These are phyloP conservation scores for Chlorencoelia australis DNA, from an alignment of 2,329 filamentous ascomycete species.

Conservation along the genomic window DNA sequence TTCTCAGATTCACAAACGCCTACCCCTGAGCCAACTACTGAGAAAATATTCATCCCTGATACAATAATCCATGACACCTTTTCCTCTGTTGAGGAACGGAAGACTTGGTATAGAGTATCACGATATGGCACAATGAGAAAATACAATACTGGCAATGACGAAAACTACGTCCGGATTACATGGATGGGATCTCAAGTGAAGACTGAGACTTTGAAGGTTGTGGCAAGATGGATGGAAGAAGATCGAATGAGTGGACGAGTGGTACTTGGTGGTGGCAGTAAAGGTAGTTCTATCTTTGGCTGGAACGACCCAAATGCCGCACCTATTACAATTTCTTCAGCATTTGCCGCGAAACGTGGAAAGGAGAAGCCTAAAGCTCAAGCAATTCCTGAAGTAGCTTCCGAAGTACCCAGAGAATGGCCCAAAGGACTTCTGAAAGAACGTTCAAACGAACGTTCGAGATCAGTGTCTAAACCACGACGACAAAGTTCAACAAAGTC, in stretches of 20 bases:
- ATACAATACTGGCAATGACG: constrained; percentile 46
- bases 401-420: constrained; percentile 21
- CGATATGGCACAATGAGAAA: constrained; percentile 48
- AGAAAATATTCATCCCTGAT: constrained; percentile 23
- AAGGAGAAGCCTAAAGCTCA: constrained; percentile 12
- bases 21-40: constrained; percentile 10
- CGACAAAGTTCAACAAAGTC: constrained; percentile 16
- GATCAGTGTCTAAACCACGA: constrained; percentile 13
- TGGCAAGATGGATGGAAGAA: constrained; percentile 57
- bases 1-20: constrained; percentile 18
- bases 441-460: constrained; percentile 13
- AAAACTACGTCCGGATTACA: constrained; percentile 47
- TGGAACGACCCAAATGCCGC: constrained; percentile 46
- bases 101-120: constrained; percentile 55
- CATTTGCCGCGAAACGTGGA: constrained; percentile 15
- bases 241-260: constrained; percentile 46
- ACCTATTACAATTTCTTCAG: constrained; percentile 36
- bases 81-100: constrained; percentile 45
- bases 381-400: constrained; percentile 1
- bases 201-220: constrained; percentile 44
- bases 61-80: constrained; percentile 37
- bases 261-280: constrained; percentile 35
- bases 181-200: constrained; percentile 48
- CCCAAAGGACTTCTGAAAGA: constrained; percentile 16
- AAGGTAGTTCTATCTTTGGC: constrained; percentile 45